Evolutionary conservation across 1,139 yeast species (phyloP), one percentile per base, ranked within the genome.

Genomic region (Debaryomyces sp.): DNA sequence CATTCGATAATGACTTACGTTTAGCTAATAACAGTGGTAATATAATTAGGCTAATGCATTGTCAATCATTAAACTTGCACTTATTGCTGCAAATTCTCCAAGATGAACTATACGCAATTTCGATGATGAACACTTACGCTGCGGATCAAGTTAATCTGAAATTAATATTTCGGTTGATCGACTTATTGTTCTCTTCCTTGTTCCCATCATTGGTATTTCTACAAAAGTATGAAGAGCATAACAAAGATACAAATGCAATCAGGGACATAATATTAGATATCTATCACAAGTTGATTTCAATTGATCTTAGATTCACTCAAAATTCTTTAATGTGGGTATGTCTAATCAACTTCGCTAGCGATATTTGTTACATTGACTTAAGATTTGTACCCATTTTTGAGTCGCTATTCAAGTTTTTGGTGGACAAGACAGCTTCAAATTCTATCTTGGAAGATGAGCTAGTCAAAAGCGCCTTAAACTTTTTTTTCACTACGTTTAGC

Each of bases 281-380:
- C 2, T 42, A 60, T 7, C 35, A 44, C 5, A 46, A 41, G 17
- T 18, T 58, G 23, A 49, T 60, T 10, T 46, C 46, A 10, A n/a
- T 52, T 10, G 47, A 55, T 15, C 29, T 50, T 29, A 47, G 50
- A 30, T 51, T 32, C 27, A 44, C 30, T 23, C 41, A 30, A 38
- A 48, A 50, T 18, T 51, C 64, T 1, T 45, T 62, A 38, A 49
- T 60, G 2, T 70, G 74, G 73, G 58, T 70, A 2, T 52, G 62
- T 22, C 54, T 71, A 37, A 54, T 70, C 35, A 67, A 69, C 43
- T 58, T 59, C 27, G 66, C 66, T 4, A 67, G 67, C 46, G 74
- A 70, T 43, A 54, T 64, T 6, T 70, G 75, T 48, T 66, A 64
- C 45, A 52, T 63, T 9, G 70, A 70, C 46, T 48, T 70, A 30